Base-by-base conservation (phyloP, 2,329 filamentous ascomycete species). In the Arthrinium phaeospermum region DNA sequence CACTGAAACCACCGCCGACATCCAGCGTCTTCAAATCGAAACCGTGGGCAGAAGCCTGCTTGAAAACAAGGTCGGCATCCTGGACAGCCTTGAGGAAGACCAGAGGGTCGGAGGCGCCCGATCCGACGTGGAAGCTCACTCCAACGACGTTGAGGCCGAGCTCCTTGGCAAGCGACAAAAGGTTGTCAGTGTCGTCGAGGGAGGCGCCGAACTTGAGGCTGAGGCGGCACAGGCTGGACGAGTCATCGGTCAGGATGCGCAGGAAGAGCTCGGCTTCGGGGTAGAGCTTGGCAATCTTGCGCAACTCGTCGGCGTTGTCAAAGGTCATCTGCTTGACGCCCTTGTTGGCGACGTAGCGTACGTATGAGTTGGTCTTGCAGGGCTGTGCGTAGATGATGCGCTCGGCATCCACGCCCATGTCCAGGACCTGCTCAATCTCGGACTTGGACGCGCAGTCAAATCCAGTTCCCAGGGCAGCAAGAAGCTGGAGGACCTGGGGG, bases 331-430 rank as follows among this genome's bases (percentile, higher is more conserved):
- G 94, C 86, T 93, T 96, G 81, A 99, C 96, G 77, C 93, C 93
- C 76, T 92, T 88, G 81, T 91, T 89, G 80, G 93, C 91, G 75
- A 97, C 96, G 80, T 95, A 97, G 80, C 95, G 94, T 75, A 99
- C 89, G 83, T 98, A 98, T 68, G 96, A 98, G 86, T 96, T 97
- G 79, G 96, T 99, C 91, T 99, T 99, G 93, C 96, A 98, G 71
- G 96, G 96, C 86, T 99, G 96, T 69, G 96, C 96, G 81, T 98
- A 99, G 85, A 99, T 98, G 87, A 99, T 97, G 82, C 96, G 95
- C 76, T 91, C 90, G 16, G 96, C 94, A 80, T 94, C 92, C 76
- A 97, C 89, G 78, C 95, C 95, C 82, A 95, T 90, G 79, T 89
- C 88, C 71, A 98, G 88, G 74, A 98, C 93, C 83, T 95, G 91